phyloP scores from a whole-genome alignment of 2,329 filamentous ascomycete species.

The Thelonectria discophora region DNA sequence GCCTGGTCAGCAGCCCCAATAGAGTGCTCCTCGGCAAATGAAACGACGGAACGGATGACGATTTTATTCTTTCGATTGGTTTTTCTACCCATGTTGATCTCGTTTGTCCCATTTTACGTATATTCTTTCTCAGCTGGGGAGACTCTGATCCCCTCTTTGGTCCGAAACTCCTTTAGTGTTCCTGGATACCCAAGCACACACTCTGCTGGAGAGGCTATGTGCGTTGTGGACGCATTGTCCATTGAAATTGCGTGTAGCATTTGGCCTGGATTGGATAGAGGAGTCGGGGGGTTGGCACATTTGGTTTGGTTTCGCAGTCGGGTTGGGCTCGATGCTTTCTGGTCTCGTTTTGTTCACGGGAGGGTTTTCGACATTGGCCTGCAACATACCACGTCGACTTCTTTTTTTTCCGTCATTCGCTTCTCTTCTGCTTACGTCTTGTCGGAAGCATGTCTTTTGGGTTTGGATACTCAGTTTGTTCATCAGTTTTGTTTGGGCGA shows the following conservation, averaged over 20 bases:
- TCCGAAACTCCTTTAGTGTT: slow-evolving; percentile 42
- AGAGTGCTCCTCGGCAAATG: slow-evolving; percentile 26
- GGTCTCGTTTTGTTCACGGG: slow-evolving; percentile 18
- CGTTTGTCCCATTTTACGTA: slow-evolving; percentile 24
- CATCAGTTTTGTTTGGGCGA: slow-evolving; percentile 23
- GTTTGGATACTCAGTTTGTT: slow-evolving; percentile 35
- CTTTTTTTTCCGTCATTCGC: slow-evolving; percentile 21
- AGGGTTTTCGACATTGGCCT: slow-evolving; percentile 28
- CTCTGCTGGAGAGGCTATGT: slow-evolving; percentile 48
- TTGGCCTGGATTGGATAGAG: slow-evolving; percentile 51
- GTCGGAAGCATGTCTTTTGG: slow-evolving; percentile 32
- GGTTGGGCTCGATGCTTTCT: slow-evolving; percentile 11
- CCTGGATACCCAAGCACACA: slow-evolving; percentile 50
- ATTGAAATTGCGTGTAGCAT: slow-evolving; percentile 47
- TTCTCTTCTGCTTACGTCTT: slow-evolving; percentile 19
- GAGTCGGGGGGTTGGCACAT: slow-evolving; percentile 45
- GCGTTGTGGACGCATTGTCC: slow-evolving; percentile 45
- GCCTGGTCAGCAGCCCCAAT: slow-evolving; percentile 59
- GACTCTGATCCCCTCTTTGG: slow-evolving; percentile 36
- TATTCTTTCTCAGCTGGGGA: slow-evolving; percentile 27
- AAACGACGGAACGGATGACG: slow-evolving; percentile 36
- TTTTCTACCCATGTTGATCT: slow-evolving; percentile 24
- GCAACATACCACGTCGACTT: slow-evolving; percentile 32
- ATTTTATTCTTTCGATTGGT: slow-evolving; percentile 25
- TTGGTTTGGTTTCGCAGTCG: slow-evolving; percentile 13